phyloP scores from a whole-genome alignment of 129 eudicot species.

The Lactuca saligna region DNA sequence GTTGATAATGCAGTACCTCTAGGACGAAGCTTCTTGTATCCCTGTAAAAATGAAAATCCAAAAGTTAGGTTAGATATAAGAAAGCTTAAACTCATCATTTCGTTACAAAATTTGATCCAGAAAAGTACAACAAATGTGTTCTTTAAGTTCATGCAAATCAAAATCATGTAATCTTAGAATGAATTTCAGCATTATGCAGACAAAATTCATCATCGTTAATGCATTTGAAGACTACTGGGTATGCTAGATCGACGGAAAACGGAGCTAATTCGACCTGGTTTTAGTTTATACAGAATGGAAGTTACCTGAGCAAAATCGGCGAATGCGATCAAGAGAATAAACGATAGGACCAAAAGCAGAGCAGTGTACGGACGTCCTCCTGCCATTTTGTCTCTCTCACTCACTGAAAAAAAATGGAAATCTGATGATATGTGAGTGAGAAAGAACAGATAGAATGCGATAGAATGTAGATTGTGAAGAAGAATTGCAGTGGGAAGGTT shows the following conservation, averaged over 20 bases:
- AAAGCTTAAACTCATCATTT: neutral
- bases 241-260: neutral
- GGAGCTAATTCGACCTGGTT: neutral
- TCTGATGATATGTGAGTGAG: slow-evolving; percentile 1
- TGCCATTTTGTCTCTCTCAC: slow-evolving; percentile 11
- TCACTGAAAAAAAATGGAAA: neutral
- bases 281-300: neutral
- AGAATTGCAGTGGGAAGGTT: slow-evolving; percentile 6
- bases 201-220: neutral
- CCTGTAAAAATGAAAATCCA: slow-evolving; percentile 26
- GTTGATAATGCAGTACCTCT: neutral
- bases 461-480: slow-evolving; percentile 17
- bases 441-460: neutral
- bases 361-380: slow-evolving; percentile 31
- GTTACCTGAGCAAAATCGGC: slow-evolving; percentile 47
- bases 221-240: slow-evolving; percentile 1
- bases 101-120: no score
- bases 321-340: slow-evolving; percentile 40
- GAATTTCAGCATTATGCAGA: neutral
- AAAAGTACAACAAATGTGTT: no score
- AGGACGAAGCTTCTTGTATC: slow-evolving; percentile 43
- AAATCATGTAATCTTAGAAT: neutral
- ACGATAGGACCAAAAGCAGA: slow-evolving; percentile 32
- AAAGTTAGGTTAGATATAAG: neutral
- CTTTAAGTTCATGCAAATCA: no score